Base-by-base conservation (phyloP, 768 basidiomycete species). In the Amanita inopinata region DNA sequence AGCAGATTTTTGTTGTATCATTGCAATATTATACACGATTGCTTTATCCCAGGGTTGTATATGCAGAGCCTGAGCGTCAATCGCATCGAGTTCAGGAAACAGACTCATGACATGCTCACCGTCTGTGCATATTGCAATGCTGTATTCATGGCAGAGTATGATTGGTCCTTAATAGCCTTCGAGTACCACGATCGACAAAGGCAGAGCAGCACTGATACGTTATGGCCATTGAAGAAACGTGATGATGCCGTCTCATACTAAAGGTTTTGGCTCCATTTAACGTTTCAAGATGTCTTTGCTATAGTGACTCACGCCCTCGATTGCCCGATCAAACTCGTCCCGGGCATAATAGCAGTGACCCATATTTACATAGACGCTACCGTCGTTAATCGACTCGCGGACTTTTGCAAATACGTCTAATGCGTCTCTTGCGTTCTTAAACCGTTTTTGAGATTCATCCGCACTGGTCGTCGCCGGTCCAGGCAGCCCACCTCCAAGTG, bases 1-100 rank as follows among this genome's bases (percentile, higher is more conserved):
- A 0, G 90, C 87, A 0, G 87, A 82, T 61, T 97, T 97, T 58
- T 99, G 96, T 60, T 93, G 83, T 24, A 98, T 91, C 85, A 99
- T 93, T 42, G 94, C 93, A 53, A 97, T 88, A 60, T 99, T 98
- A 64, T 93, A 98, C 32, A 90, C 47, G 38, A 84, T 79, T 2
- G 90, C 86, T 56, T 93, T 92, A 65, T 99, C 96, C 43, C 70
- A 74, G 0, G 92, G 91, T 50, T 84, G 80, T 4, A 91, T 61
- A 49, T 88, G 83, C 11, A 85, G 67, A 1, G 93, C 92, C 93
- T 97, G 49, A 3, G 33, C 6, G 8, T 39, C 7, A 19, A 44
- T 17, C 52, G 49, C 40, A 27, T 42, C 20, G 44, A 6, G 22
- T 12, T 24, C 36, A 15, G 19, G 14, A 25, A 6, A 33, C 6